Evolutionary conservation across 768 basidiomycete species (phyloP), one percentile per base, ranked within the genome.

Genomic region (Hypsizygus marmoreus): DNA sequence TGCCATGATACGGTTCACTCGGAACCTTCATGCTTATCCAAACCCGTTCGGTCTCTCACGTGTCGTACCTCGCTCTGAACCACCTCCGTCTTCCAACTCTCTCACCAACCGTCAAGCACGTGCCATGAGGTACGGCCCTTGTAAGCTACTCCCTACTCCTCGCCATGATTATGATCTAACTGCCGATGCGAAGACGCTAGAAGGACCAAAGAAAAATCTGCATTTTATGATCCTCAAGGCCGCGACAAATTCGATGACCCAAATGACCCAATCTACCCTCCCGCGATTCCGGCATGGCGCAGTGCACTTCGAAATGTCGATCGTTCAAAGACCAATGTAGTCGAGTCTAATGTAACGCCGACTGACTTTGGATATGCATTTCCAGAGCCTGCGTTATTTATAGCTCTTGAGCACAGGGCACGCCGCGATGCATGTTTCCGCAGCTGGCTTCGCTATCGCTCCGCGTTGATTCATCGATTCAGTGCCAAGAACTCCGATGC

Each of bases 161-260:
- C 7, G 5, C 5, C 3, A 24, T 11, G 28, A 11, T 6, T 13
- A 29, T 14, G 2, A 12, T 17, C 25, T 10, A 43, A 13, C 36
- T 14, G 12, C 3, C 12, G 4, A 4, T 20, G 11, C 6, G 23
- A 14, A 41, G 43, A 50, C 31, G 25, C 13, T 4, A 19, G 19
- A 4, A 14, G 14, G 19, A 40, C 19, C 3, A 47, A 52, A 36
- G 17, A 20, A 5, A 33, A 34, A 25, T 23, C 28, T 2, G 16
- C 29, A 4, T 17, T 46, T 0, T 39, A 43, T 17, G 24, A 17
- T 10, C 31, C 37, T 2, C 3, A 16, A 9, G 45, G 45, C 7
- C 32, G 40, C 4, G 24, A 47, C 25, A 51, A 51, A 19, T 47
- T 51, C 23, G 41, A 51, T 28, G 50, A 51, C 32, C 45, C 45